Conservation (phyloP, 306 rosid genomes). For the Lathyrus aphaca region DNA sequence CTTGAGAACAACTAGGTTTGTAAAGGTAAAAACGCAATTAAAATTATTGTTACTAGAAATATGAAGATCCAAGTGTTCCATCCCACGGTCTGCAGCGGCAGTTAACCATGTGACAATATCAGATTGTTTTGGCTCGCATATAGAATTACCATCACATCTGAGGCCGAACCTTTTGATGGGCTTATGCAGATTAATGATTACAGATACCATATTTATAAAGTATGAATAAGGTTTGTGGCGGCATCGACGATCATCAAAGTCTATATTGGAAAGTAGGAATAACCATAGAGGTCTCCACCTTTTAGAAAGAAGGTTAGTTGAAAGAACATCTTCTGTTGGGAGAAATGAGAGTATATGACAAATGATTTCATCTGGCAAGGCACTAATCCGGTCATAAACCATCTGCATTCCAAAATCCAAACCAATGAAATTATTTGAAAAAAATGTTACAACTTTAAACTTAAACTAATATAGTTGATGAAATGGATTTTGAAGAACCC, state of each 20-base stretch:
- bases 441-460: too few relatives aligned
- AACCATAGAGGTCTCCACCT: conserved; percentile 2
- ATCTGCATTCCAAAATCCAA: too few relatives aligned
- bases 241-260: conserved; percentile 6
- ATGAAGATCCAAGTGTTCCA: neutral
- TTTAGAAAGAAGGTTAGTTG: neutral
- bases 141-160: neutral
- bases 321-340: neutral
- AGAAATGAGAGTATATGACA: neutral
- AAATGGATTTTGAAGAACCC: too few relatives aligned
- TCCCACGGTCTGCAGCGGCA: neutral
- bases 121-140: neutral
- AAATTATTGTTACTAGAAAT: neutral
- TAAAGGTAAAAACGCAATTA: neutral
- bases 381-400: neutral
- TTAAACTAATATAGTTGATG: too few relatives aligned
- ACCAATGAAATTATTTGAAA: too few relatives aligned
- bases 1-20: neutral
- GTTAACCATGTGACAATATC: neutral
- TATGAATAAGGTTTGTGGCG: neutral
- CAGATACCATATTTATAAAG: neutral
- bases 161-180: neutral
- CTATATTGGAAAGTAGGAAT: neutral
- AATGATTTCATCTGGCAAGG: neutral
- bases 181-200: too few relatives aligned